phyloP scores from a whole-genome alignment of 2,329 filamentous ascomycete species.

The Colletotrichum limetticola region DNA sequence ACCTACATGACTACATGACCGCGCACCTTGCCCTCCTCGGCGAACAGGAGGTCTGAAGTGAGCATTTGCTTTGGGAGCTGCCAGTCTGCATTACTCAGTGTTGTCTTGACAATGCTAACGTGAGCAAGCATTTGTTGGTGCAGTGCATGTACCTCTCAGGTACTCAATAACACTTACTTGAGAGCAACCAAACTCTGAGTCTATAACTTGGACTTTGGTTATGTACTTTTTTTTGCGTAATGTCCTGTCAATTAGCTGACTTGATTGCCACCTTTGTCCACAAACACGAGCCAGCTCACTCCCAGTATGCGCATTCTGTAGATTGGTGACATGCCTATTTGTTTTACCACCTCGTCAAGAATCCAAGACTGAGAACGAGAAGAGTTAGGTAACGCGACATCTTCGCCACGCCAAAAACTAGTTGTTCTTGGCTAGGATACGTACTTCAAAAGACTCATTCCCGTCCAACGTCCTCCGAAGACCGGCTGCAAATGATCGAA shows the following conservation, averaged over 20 bases:
- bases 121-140: not conserved
- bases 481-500: slow-evolving; percentile 29
- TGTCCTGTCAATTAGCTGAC: too few relatives aligned
- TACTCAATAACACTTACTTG: too few relatives aligned
- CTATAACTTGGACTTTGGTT: too few relatives aligned
- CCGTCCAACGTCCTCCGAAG: slow-evolving; percentile 18
- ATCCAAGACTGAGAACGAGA: not conserved
- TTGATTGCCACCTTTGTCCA: too few relatives aligned
- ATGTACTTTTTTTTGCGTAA: too few relatives aligned
- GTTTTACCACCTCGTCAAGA: not conserved
- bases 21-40: not conserved
- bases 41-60: not conserved
- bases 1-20: not conserved
- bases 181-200: not conserved
- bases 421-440: not conserved
- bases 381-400: not conserved
- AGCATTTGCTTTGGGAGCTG: not conserved
- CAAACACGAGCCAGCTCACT: too few relatives aligned
- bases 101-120: not conserved
- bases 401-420: not conserved
- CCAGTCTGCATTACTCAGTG: not conserved
- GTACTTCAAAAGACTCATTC: slow-evolving; percentile 15
- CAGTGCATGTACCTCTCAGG: not conserved
- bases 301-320: too few relatives aligned
- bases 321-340: too few relatives aligned